Conservation (phyloP, 257 asterid genomes). For the Solanum pinnatisectum region DNA sequence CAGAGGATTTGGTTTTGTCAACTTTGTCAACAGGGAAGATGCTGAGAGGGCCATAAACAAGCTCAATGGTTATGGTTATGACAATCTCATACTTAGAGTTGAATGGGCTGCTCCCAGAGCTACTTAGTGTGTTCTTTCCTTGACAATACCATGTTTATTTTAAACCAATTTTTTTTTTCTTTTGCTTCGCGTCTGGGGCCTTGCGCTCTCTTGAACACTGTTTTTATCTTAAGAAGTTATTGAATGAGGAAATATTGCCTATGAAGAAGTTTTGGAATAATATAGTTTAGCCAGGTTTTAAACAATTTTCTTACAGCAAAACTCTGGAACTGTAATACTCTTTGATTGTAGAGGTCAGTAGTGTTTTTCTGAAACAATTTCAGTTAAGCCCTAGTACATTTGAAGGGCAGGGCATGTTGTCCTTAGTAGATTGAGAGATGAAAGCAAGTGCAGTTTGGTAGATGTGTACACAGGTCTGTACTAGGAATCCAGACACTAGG, state of each 20-base stretch:
- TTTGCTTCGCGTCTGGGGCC: neutral
- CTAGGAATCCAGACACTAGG: neutral
- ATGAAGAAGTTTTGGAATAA: neutral
- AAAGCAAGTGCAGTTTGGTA: neutral
- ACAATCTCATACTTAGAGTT: conserved; percentile 84
- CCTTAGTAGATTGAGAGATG: neutral
- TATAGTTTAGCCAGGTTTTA: neutral
- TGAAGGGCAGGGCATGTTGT: neutral
- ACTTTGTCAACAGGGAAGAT: conserved; percentile 76
- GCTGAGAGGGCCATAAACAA: conserved; percentile 92
- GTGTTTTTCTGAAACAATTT: neutral
- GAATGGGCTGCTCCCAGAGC: conserved; percentile 98
- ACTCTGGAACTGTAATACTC: neutral
- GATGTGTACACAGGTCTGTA: neutral
- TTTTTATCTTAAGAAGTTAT: neutral
- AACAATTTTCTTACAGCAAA: neutral
- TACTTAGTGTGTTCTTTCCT: conserved; percentile 19
- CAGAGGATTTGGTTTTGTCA: conserved; percentile 89
- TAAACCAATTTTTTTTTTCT: neutral
- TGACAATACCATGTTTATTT: neutral
- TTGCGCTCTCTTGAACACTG: neutral
- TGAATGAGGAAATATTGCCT: neutral
- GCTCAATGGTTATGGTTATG: conserved; percentile 88
- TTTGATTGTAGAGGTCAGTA: neutral
- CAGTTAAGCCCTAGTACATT: neutral